Percentiles rank a stretch among this genome's conserved stretches.
phyloP scores from a whole-genome alignment of 2,329 filamentous ascomycete genomes.

The Sporothrix protearum region DNA sequence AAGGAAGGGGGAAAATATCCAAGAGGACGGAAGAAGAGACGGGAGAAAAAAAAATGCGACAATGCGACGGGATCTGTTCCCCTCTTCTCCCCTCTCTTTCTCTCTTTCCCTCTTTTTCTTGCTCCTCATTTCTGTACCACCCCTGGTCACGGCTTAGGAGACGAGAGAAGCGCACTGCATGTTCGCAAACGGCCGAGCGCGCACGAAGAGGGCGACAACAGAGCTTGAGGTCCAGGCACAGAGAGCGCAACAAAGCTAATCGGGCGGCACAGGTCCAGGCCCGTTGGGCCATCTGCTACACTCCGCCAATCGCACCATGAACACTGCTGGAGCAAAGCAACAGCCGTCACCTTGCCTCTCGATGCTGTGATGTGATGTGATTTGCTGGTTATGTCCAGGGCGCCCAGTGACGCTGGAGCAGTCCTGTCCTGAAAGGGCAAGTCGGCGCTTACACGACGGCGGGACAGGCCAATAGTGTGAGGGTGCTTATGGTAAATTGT shows the following conservation, averaged over 20 bases:
- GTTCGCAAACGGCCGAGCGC: neutral
- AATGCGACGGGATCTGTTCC: neutral
- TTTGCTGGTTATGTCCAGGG: neutral
- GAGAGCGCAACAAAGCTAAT: too few species aligned
- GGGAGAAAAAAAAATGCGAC: constrained; percentile 7
- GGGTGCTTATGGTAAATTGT: neutral
- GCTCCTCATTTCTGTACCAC: neutral
- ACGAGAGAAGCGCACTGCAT: constrained; percentile 16
- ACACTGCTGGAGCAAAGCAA: neutral
- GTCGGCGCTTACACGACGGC: constrained; percentile 24
- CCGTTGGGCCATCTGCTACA: too few species aligned
- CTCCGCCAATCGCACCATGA: constrained; percentile 1
- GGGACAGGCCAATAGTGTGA: constrained; percentile 23
- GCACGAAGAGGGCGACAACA: neutral
- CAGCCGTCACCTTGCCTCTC: constrained; percentile 5
- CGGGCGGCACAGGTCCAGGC: too few species aligned
- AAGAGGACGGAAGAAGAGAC: neutral
- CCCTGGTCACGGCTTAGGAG: constrained; percentile 6
- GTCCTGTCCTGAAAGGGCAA: constrained; percentile 22
- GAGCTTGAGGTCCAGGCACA: neutral
- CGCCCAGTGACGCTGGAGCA: neutral
- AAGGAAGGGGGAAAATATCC: too few species aligned
- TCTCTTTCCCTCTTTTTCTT: neutral
- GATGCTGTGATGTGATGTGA: constrained; percentile 15
- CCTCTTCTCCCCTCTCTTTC: neutral